Base-by-base conservation (phyloP, 495 filamentous ascomycete species). In the Aspergillus homomorphus region DNA sequence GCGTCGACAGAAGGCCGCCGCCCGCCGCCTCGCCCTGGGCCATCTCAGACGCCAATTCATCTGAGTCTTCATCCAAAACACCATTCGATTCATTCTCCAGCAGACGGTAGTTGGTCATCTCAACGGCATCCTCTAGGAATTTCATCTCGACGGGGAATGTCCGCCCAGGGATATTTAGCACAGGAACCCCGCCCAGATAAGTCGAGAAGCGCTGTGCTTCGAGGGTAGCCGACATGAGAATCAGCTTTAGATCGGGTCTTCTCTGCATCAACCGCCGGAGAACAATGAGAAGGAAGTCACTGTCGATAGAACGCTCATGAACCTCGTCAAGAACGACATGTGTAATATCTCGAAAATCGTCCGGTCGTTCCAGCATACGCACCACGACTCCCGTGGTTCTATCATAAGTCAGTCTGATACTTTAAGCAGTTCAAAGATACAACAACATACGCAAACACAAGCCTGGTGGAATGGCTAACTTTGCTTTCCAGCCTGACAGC, bases 151-250 rank as follows among this genome's bases (percentile, higher is more conserved):
- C 94, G 0, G 94, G 94, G 71, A 93, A 97, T 0, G 94, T 96
- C 22, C 93, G 86, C 0, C 94, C 94, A 16, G 94, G 94, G 19
- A 97, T 90, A 28, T 86, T 90, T 46, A 98, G 69, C 21, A 96
- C 83, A 0, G 94, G 92, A 6, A 93, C 93, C 19, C 85, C 85
- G 21, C 84, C 82, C 0, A 98, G 78, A 63, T 98, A 98, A 2
- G 82, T 84, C 0, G 94, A 96, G 68, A 98, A 96, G 16, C 85
- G 85, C 57, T 93, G 86, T 7, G 94, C 90, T 69, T 98, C 90
- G 9, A 97, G 87, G 3, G 94, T 98, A 6, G 94, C 94, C 52
- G 92, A 96, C 94, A 97, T 98, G 23, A 98, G 81, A 28, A 98
- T 80, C 26, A 98, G 87, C 63, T 87, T 87, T 46, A 96, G 73